Evolutionary conservation across 768 basidiomycete genomes (phyloP), one percentile per base, ranked within the genome.

Genomic region (Leccinum incarnatum): DNA sequence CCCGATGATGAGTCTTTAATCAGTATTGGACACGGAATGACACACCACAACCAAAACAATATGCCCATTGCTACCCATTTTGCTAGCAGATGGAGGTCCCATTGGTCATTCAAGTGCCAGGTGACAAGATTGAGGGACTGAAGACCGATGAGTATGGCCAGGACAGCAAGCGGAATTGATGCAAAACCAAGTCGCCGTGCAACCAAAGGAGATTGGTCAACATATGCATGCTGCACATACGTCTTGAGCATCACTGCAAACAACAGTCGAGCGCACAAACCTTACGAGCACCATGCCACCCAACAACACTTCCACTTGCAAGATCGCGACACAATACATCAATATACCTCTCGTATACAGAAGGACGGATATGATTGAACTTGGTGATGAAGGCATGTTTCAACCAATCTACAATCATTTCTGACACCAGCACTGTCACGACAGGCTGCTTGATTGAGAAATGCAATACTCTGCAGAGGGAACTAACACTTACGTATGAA

Each of bases 321-420:
- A 99, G 81, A 71, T 99, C 97, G 40, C 91, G 88, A 68, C 95
- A 98, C 1, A 99, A 81, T 1, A 99, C 93, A 66, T 99, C 97
- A 3, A 88, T 91, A 71, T 93, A 99, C 15, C 96, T 83, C 62
- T 94, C 94, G 65, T 98, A 99, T 2, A 98, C 93, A 0, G 89
- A 90, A 0, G 95, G 93, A 0, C 95, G 86, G 50, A 99, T 95
- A 67, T 98, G 96, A 66, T 99, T 99, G 78, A 98, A 98, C 73
- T 99, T 99, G 53, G 95, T 96, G 67, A 99, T 98, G 76, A 98
- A 99, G 10, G 95, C 96, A 68, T 99, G 97, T 72, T 99, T 99
- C 53, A 98, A 80, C 96, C 96, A 99, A 71, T 99, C 97, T 11
- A 99, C 97, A 12, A 91, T 72, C 82, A 93, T 90, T 72, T 99